phyloP scores from a whole-genome alignment of 768 basidiomycete genomes.

The Suillus occidentalis region DNA sequence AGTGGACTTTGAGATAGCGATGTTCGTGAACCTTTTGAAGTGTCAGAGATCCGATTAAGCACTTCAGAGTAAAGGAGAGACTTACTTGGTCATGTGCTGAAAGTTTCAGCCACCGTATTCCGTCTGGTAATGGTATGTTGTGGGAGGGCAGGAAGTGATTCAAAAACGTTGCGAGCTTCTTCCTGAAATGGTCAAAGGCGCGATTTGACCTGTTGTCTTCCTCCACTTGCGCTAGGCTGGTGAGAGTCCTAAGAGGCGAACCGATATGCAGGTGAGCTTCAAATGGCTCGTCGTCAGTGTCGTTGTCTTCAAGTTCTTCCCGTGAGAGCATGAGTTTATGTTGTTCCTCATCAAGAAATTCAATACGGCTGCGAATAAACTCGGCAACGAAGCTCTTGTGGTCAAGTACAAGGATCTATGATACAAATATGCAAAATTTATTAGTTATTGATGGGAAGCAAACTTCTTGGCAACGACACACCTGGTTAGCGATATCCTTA shows the following conservation, averaged over 20 bases:
- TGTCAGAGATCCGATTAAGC: background rate
- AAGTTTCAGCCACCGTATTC: background rate
- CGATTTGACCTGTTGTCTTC: background rate
- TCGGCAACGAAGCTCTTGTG: background rate
- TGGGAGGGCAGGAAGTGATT: constrained; percentile 5
- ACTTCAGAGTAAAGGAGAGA: background rate
- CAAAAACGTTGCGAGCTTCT: constrained; percentile 6
- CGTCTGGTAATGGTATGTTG: background rate
- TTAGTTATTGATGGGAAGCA: background rate
- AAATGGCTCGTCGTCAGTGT: background rate
- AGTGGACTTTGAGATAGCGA: constrained; percentile 5
- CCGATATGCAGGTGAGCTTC: background rate
- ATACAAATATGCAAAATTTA: background rate
- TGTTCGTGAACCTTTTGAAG: constrained; percentile 1
- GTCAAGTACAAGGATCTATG: background rate
- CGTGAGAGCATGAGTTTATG: background rate
- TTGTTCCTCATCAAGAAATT: background rate
- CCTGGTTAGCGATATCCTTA: background rate
- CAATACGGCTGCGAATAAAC: background rate
- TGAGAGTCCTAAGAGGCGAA: background rate
- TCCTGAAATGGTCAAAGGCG: constrained; percentile 5
- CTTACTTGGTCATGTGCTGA: background rate
- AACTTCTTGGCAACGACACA: background rate
- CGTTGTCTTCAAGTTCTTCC: background rate
- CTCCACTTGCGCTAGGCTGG: background rate